Evolutionary conservation across 129 eudicot genomes (phyloP).

Genomic region (Flaveria sonorensis): DNA sequence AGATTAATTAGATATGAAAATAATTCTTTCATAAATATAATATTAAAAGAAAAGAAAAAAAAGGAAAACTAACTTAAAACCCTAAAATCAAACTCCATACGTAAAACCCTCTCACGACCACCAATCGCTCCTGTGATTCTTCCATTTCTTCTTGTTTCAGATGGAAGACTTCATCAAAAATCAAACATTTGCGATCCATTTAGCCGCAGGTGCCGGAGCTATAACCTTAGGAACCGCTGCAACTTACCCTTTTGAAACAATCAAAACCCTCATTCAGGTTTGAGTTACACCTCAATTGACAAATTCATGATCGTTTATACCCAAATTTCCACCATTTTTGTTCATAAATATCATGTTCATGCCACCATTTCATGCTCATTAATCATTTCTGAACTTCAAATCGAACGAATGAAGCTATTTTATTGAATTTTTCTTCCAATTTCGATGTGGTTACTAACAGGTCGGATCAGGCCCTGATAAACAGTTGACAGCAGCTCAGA

Average conservation of each 20-base stretch:
- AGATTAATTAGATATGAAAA: no score
- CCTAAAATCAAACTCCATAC: conserved; percentile 13
- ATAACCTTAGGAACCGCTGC: conserved; percentile 57
- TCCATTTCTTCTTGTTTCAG: conserved; percentile 23
- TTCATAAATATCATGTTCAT: not conserved
- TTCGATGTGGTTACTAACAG: conserved; percentile 37
- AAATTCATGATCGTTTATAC: not conserved
- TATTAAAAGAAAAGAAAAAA: not conserved
- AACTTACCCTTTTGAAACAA: conserved; percentile 75
- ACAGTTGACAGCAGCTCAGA: conserved; percentile 56
- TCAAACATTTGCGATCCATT: conserved; percentile 63
- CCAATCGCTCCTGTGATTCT: not conserved
- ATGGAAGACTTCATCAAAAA: conserved; percentile 82
- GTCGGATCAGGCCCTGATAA: conserved; percentile 78
- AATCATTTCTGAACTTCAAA: not conserved
- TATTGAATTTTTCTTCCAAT: not conserved
- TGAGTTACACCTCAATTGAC: not conserved
- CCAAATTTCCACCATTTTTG: not conserved
- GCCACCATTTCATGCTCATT: not conserved
- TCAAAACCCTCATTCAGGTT: conserved; percentile 84
- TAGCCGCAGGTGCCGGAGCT: conserved; percentile 69
- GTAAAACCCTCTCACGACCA: conserved; percentile 18
- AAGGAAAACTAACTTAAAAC: not conserved
- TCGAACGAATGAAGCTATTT: not conserved
- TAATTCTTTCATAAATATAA: no score